Evolutionary conservation across 2,329 filamentous ascomycete genomes (phyloP), one percentile per base, ranked within the genome.

Genomic region (Aspergillus sp.): DNA sequence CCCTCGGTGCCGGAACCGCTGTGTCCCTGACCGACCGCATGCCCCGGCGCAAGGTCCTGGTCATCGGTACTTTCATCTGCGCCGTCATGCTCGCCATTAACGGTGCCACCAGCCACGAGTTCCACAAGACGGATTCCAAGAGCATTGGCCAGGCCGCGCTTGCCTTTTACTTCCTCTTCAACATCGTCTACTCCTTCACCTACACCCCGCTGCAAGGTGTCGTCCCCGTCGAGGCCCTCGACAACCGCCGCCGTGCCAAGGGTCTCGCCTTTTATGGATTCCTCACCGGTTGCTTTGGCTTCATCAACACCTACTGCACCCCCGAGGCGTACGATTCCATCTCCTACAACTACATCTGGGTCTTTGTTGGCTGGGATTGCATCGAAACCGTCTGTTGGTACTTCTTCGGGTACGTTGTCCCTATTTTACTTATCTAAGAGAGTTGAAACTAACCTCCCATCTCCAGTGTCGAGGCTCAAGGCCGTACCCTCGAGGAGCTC

Each of bases 401-500:
- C 31, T 25, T 60, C 23, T 60, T 60, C 23, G 52, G 46, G 58
- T 60, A 60, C 31, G 58, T 38, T 19, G 31, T 41, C 22, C 43
- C 9, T 30, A 31, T 23, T 50, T 28, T 9, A 30, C 5, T 6
- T 30, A 19, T 0, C 6, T 38, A 28, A 34, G 19, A 31, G 1
- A 30, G 4, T 19, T 28, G 15, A 38, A n/a, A n/a, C 7, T 9
- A 31, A 51, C 23, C 49, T 51, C 4, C 22, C 22, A 48, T 17
- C 30, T 38, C 43, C 58, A 82, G 81, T 68, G 81, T 83, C 65
- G 81, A 83, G 66, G 79, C 80, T 4, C 81, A 83, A 64, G 81
- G 81, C 53, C 80, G 81, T 47, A 83, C 81, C 7, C 77, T 83
- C 43, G 81, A 83, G 66, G 76, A 83, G 68, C 75, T 83, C 43